A percentile compares a stretch with the other conserved stretches of the same genome.
These are phyloP conservation scores for Colletotrichum shisoi DNA, from an alignment of 2,329 filamentous ascomycete species.

Conservation along the genomic window DNA sequence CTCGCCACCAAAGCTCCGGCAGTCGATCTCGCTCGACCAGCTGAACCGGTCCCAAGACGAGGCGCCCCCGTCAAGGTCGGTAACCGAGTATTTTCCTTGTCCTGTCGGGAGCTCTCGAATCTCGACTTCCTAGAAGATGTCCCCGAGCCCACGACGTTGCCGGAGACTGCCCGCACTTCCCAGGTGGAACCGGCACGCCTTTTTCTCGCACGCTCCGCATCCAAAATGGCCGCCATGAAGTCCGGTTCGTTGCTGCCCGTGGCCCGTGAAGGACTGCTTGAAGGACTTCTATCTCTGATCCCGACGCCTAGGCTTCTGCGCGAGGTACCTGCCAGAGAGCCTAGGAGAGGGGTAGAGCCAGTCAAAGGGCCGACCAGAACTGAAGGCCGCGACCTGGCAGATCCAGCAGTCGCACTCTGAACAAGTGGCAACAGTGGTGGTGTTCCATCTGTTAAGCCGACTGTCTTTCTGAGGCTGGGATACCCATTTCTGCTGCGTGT, in stretches of 20 bases:
- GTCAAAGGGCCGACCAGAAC: neutral
- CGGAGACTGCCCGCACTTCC: slow-evolving; percentile 19
- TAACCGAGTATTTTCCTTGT: slow-evolving; percentile 15
- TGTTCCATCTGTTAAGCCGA: neutral
- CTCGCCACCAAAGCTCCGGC: slow-evolving; percentile 7
- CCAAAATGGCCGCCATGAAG: slow-evolving; percentile 21
- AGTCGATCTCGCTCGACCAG: neutral
- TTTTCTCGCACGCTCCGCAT: slow-evolving; percentile 12
- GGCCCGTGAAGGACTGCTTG: neutral
- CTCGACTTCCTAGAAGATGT: slow-evolving; percentile 15
- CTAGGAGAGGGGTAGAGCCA: neutral
- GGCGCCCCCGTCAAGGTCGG: neutral
- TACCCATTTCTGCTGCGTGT: neutral
- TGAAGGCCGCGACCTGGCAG: neutral
- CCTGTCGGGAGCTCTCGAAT: slow-evolving; percentile 8
- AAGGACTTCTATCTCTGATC: neutral
- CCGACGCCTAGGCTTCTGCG: neutral
- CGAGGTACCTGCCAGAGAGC: neutral
- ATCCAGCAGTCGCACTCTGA: neutral
- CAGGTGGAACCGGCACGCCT: slow-evolving; percentile 19
- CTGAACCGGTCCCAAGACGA: neutral
- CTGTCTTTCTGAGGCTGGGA: neutral
- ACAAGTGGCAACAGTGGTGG: neutral
- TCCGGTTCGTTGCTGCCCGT: neutral
- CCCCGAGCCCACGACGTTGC: slow-evolving; percentile 17